Evolutionary conservation across 305 asterid species (phyloP), one percentile per base, ranked within the genome.

Genomic region (Caryopteris hybrid): DNA sequence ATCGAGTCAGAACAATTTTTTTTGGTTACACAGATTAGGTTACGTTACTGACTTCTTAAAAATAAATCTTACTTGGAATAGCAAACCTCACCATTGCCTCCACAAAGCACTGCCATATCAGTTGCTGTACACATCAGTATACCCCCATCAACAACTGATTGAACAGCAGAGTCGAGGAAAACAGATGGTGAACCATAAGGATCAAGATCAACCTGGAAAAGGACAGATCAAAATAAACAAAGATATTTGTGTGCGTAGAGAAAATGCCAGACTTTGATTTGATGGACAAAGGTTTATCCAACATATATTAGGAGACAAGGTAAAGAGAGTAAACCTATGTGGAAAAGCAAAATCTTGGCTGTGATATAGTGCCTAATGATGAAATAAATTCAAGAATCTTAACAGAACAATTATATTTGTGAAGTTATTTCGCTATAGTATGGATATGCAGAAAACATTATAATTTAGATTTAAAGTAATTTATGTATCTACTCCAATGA

Each of bases 81-180:
- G 97, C 99, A 91, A 70, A 89, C 96, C 84, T 94, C 98, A 13
- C 96, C 98, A 64, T 87, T 91, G 58, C 86, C 84, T 73, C 96
- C 99, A 81, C 99, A 94, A 43, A 94, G 94, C 70, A 94, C 97
- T 12, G 98, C 98, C 96, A 94, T 83, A 83, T 94, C 98, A 78
- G 98, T 94, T 67, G 99, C 98, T 0, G 99, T 94, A 71, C 99
- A 94, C 99, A 91, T 87, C 58, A 94, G 74, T 54, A 94, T 67
- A 54, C 99, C 99, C 18, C 98, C 99, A 61, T 94, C 99, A 76
- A 52, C 89, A 68, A 94, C 90, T 46, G 98, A 87, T 77, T 94
- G 98, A 68, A 91, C 89, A 60, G 99, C 98, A 73, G 98, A 87
- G 83, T 91, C 98, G 74, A 94, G 81, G 84, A 94, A 94, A 56